phyloP scores from a whole-genome alignment of 2,329 filamentous ascomycete species.

The Stromatinia cepivora region DNA sequence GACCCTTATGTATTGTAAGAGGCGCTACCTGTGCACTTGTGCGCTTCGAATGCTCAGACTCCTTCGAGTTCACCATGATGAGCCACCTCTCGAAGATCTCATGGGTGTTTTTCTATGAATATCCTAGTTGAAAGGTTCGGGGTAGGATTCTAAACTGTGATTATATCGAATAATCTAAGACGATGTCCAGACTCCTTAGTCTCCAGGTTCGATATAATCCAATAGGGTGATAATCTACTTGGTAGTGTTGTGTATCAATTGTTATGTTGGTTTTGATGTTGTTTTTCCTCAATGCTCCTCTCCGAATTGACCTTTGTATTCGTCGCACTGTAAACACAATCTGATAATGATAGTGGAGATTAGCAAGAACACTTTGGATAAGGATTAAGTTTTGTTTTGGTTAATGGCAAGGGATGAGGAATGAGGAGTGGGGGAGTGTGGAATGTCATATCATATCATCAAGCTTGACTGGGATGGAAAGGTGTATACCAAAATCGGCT shows the following conservation, averaged over 20 bases:
- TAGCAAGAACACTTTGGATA: conserved; percentile 22
- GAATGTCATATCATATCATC: conserved; percentile 17
- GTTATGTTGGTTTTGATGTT: neutral
- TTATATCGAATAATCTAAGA: neutral
- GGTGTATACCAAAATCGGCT: conserved; percentile 17
- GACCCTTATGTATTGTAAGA: conserved; percentile 53
- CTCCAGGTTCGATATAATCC: neutral
- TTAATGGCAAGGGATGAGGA: conserved; percentile 10
- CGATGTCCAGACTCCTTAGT: neutral
- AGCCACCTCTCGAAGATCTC: conserved; percentile 18
- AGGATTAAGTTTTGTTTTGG: conserved; percentile 19
- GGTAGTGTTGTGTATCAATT: neutral
- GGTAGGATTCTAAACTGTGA: neutral
- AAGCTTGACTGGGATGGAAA: conserved; percentile 12
- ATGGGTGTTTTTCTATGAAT: conserved; percentile 14
- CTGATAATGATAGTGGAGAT: conserved; percentile 18
- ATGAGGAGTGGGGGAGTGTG: conserved; percentile 12
- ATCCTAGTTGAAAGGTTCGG: neutral
- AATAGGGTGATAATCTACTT: neutral
- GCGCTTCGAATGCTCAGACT: conserved; percentile 42
- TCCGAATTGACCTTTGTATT: neutral
- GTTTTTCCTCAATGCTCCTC: neutral
- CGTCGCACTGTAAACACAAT: conserved; percentile 4
- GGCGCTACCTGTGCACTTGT: conserved; percentile 63
- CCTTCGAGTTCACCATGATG: conserved; percentile 40